phyloP scores from a whole-genome alignment of 805 yeast species.

The Sugiyamaella floridensis region DNA sequence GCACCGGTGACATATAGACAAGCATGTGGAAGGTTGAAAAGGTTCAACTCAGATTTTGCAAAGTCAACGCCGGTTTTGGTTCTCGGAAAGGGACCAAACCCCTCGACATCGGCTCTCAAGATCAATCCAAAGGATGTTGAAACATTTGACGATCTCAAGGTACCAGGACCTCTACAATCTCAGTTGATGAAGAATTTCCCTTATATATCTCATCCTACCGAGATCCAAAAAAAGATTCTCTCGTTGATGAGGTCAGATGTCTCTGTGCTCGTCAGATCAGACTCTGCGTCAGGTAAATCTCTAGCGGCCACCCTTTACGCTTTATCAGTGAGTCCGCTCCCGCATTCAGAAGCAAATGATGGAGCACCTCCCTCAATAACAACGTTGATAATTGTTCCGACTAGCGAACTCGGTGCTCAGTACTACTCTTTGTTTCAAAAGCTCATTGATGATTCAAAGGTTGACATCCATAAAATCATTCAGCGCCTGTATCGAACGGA shows the following conservation, averaged over 20 bases:
- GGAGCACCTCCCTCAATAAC: constrained; percentile 14
- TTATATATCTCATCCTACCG: constrained; percentile 17
- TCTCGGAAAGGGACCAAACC: not conserved
- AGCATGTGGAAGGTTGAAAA: no score
- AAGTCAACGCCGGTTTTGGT: not conserved
- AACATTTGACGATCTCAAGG: constrained; percentile 18
- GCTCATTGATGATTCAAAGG: constrained; percentile 2
- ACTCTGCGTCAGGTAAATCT: constrained; percentile 33
- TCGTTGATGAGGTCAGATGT: constrained; percentile 25
- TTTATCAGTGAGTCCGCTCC: constrained; percentile 14
- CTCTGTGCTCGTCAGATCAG: constrained; percentile 25
- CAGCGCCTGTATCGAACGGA: constrained; percentile 27
- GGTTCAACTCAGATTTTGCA: no score
- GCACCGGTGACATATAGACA: no score
- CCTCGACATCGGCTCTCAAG: constrained; percentile 4
- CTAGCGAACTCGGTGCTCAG: constrained; percentile 30
- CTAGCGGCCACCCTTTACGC: constrained; percentile 26
- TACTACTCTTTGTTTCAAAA: constrained; percentile 18
- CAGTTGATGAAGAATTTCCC: not conserved
- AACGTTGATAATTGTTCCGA: constrained; percentile 31
- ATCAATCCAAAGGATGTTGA: constrained; percentile 22
- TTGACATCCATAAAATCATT: constrained; percentile 12
- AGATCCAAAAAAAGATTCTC: constrained; percentile 26
- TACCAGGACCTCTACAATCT: not conserved
- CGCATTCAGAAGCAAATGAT: not conserved